phyloP scores from a whole-genome alignment of 768 basidiomycete genomes.

The Lenzites betulinus region DNA sequence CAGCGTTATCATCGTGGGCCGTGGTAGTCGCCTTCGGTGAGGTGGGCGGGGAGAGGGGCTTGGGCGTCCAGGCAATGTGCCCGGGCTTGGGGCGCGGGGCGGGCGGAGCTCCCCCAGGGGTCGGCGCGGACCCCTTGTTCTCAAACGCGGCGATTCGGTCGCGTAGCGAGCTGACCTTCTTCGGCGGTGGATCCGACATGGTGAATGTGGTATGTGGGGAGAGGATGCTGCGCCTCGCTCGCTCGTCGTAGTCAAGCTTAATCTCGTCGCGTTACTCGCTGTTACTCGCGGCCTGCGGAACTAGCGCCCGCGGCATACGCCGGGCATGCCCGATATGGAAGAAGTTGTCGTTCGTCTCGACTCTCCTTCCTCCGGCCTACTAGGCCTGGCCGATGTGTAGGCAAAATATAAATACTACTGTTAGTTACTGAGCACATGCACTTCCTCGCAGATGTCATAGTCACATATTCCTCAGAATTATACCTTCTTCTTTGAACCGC shows the following conservation, averaged over 20 bases:
- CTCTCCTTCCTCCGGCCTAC: too few relatives aligned
- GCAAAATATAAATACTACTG: too few relatives aligned
- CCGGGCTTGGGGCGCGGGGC: slow-evolving; percentile 61
- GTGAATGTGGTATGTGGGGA: slow-evolving; percentile 17
- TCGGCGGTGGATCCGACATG: slow-evolving; percentile 30
- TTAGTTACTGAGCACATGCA: too few relatives aligned
- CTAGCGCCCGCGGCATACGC: slow-evolving; percentile 6
- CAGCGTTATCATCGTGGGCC: slow-evolving; percentile 22
- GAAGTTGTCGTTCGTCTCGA: not conserved
- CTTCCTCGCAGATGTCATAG: too few relatives aligned
- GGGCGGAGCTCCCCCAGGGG: slow-evolving; percentile 40
- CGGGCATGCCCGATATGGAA: not conserved
- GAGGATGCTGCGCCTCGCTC: slow-evolving; percentile 2
- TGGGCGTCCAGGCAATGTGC: slow-evolving; percentile 73
- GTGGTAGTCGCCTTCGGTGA: slow-evolving; percentile 25
- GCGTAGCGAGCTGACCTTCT: slow-evolving; percentile 64
- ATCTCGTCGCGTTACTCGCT: not conserved
- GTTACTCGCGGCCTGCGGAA: not conserved
- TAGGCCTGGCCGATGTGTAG: too few relatives aligned
- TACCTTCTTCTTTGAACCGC: too few relatives aligned
- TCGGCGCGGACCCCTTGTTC: slow-evolving; percentile 47
- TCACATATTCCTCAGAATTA: too few relatives aligned
- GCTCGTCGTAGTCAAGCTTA: slow-evolving; percentile 1
- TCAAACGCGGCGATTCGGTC: slow-evolving; percentile 92
- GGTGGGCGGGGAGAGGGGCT: slow-evolving; percentile 49